A percentile compares a stretch with the other conserved stretches of the same genome.
These are phyloP conservation scores for Phytophthora multivora DNA, from an alignment of 352 stramenopile genomes.

Conservation along the genomic window DNA sequence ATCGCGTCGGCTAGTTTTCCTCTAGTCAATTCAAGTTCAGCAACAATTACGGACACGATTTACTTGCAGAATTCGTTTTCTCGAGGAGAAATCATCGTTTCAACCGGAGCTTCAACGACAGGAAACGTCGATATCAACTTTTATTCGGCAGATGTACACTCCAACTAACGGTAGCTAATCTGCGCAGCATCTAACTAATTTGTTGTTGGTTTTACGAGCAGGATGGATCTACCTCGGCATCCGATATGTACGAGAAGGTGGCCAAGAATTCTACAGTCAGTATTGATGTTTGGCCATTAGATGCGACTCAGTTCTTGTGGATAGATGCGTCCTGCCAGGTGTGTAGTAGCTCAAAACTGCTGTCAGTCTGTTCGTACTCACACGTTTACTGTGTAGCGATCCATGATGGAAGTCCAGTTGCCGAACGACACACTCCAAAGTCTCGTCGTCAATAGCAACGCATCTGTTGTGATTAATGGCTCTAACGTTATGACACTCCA, in stretches of 20 bases:
- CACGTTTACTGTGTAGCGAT: constrained; percentile 32
- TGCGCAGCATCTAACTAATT: neutral
- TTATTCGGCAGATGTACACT: constrained; percentile 50
- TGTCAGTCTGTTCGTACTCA: neutral
- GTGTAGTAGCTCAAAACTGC: neutral
- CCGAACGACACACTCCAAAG: constrained; percentile 29
- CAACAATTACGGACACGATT: constrained; percentile 19
- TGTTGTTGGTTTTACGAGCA: constrained; percentile 14
- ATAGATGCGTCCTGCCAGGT: constrained; percentile 77
- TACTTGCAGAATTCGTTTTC: constrained; percentile 49
- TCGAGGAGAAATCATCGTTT: constrained; percentile 44
- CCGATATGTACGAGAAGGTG: constrained; percentile 38
- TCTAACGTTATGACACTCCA: constrained; percentile 34
- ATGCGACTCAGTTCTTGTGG: constrained; percentile 61
- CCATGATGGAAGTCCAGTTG: constrained; percentile 44
- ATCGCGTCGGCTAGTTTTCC: constrained; percentile 46
- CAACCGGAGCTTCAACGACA: constrained; percentile 7
- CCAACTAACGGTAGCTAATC: no score
- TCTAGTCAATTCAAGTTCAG: constrained; percentile 35
- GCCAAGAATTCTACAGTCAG: constrained; percentile 30
- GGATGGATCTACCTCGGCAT: constrained; percentile 5
- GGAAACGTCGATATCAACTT: constrained; percentile 45
- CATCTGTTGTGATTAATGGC: constrained; percentile 56
- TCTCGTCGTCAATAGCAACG: constrained; percentile 51
- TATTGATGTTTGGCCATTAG: constrained; percentile 35